phyloP scores from a whole-genome alignment of 371 early-diverging fungal genomes.

The Batkoa obscura region DNA sequence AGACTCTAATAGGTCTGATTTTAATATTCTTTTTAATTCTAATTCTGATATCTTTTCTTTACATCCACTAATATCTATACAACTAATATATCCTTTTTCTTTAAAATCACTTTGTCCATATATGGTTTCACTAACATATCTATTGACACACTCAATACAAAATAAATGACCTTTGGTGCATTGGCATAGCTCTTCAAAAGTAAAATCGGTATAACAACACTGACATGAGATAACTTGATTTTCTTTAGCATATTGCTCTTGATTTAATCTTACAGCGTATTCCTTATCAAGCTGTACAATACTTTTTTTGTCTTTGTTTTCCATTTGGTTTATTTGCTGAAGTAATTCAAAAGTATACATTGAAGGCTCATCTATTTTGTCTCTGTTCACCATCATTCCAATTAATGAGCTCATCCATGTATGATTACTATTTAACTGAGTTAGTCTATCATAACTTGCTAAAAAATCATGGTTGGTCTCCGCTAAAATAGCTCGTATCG shows the following conservation, averaged over 20 bases:
- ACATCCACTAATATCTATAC: constrained; percentile 19
- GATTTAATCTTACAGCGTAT: constrained; percentile 18
- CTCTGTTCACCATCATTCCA: constrained; percentile 1
- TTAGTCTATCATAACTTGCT: constrained; percentile 17
- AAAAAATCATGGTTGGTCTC: constrained; percentile 32
- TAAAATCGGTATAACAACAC: constrained; percentile 29
- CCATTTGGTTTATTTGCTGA: constrained; percentile 14
- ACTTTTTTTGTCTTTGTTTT: constrained; percentile 6
- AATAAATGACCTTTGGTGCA: constrained; percentile 34
- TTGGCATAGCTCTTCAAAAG: constrained; percentile 26
- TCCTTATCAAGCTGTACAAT: constrained; percentile 13
- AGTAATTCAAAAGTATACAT: constrained; percentile 13
- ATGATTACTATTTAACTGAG: constrained; percentile 12
- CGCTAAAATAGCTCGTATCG: constrained; percentile 29
- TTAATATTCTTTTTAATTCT: constrained; percentile 13
- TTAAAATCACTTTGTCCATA: constrained; percentile 35
- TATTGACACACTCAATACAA: constrained; percentile 22
- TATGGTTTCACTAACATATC: constrained; percentile 23
- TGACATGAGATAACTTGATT: constrained; percentile 25
- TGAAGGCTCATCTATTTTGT: not conserved
- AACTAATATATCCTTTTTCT: constrained; percentile 18
- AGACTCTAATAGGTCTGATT: constrained; percentile 15
- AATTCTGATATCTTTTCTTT: constrained; percentile 13
- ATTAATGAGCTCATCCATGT: constrained; percentile 8
- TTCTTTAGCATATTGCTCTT: constrained; percentile 15